phyloP scores from a whole-genome alignment of 1,284 basidiomycete genomes.

The Sporisorium scitamineum region DNA sequence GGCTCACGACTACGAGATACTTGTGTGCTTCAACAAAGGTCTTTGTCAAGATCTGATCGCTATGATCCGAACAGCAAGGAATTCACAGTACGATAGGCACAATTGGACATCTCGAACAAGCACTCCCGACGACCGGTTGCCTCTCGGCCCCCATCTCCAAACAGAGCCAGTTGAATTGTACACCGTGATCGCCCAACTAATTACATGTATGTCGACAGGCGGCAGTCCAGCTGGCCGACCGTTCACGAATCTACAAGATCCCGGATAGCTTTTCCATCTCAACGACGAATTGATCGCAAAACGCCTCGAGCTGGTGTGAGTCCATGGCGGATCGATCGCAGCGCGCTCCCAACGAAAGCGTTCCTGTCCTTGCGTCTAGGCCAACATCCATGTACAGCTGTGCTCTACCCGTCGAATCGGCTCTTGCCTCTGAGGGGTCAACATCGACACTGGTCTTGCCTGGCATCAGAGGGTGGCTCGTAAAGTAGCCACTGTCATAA shows the following conservation, averaged over 20 bases:
- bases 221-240: not conserved
- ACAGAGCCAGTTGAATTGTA: no score
- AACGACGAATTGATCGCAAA: constrained; percentile 11
- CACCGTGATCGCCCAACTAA: no score
- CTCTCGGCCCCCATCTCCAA: no score
- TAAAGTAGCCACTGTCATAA: constrained; percentile 23
- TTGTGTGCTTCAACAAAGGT: not conserved
- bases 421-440: not conserved
- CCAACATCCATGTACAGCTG: constrained; percentile 28
- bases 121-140: no score
- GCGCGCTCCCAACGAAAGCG: constrained; percentile 12
- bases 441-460: constrained; percentile 8
- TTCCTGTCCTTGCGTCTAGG: constrained; percentile 2
- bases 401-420: not conserved
- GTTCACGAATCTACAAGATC: not conserved
- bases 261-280: constrained; percentile 7
- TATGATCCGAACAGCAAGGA: no score
- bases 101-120: no score
- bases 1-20: not conserved
- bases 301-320: not conserved
- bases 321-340: constrained; percentile 17
- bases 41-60: not conserved
- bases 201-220: no score
- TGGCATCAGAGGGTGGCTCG: constrained; percentile 8
- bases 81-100: no score